Percentiles rank a stretch among this genome's conserved stretches.
These are phyloP conservation scores for Colletotrichum sidae DNA, from an alignment of 2,329 filamentous ascomycete species.

Conservation along the genomic window DNA sequence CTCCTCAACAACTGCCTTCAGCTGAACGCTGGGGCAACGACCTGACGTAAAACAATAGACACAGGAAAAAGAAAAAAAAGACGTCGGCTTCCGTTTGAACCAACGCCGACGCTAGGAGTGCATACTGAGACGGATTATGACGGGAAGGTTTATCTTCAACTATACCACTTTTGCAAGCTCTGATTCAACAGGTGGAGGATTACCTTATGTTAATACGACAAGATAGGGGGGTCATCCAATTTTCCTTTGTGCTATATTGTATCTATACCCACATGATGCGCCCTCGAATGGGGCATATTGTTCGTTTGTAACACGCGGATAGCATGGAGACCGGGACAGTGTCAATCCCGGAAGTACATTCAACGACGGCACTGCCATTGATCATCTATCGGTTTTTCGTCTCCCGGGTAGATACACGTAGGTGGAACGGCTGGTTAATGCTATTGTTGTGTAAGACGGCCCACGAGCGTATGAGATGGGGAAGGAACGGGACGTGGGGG, in stretches of 20 bases:
- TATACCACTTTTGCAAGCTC: constrained; percentile 31
- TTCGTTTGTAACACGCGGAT: constrained; percentile 14
- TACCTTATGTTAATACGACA: constrained; percentile 4
- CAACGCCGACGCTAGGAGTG: too few species aligned
- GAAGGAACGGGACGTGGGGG: background rate
- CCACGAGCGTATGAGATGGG: background rate
- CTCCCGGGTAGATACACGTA: background rate
- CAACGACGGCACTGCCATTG: background rate
- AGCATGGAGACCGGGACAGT: constrained; percentile 22
- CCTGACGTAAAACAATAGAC: background rate
- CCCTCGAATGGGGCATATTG: constrained; percentile 3
- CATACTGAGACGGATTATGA: background rate
- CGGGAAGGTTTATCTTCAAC: constrained; percentile 13
- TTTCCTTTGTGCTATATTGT: constrained; percentile 21
- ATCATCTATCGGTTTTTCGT: background rate
- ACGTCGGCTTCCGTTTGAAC: background rate
- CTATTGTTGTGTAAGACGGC: constrained; percentile 4
- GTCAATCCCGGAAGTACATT: constrained; percentile 20
- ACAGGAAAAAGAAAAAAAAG: background rate
- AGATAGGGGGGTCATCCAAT: background rate
- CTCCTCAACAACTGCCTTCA: constrained; percentile 85
- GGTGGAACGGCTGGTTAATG: background rate
- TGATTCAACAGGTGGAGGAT: constrained; percentile 4
- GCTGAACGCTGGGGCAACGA: constrained; percentile 53
- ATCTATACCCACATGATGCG: constrained; percentile 33